These are phyloP conservation scores for Alternaria gaisen DNA, from an alignment of 2,329 filamentous ascomycete species.

Conservation along the genomic window DNA sequence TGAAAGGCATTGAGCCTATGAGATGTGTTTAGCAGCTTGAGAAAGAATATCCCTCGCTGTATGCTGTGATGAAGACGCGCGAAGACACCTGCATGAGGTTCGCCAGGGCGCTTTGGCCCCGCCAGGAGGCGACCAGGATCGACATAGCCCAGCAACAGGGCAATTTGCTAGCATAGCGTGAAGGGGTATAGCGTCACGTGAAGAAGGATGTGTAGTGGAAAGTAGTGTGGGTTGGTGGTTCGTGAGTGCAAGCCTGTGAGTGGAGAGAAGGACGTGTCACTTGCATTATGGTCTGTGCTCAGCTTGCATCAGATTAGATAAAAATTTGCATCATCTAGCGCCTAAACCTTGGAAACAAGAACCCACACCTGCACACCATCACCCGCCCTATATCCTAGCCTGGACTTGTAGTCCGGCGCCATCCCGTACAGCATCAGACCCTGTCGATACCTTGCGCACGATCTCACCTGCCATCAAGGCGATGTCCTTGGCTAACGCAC, in stretches of 20 bases:
- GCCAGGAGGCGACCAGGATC: constrained; percentile 36
- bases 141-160: constrained; percentile 29
- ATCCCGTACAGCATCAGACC: constrained; percentile 22
- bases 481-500: constrained; percentile 48
- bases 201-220: constrained; percentile 22
- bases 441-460: constrained; percentile 34
- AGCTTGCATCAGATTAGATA: constrained; percentile 42
- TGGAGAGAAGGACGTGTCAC: constrained; percentile 13
- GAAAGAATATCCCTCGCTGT: constrained; percentile 23
- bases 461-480: constrained; percentile 46
- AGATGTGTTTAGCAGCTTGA: constrained; percentile 18
- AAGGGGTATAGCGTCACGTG: constrained; percentile 29
- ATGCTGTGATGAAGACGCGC: constrained; percentile 31
- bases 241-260: constrained; percentile 16
- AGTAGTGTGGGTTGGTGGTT: constrained; percentile 16
- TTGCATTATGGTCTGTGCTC: constrained; percentile 18
- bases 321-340: constrained; percentile 34
- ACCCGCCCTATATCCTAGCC: constrained; percentile 40
- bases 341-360: constrained; percentile 5
- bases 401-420: constrained; percentile 33
- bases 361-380: constrained; percentile 11
- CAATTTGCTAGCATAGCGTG: constrained; percentile 18
- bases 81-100: constrained; percentile 25
- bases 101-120: constrained; percentile 30
- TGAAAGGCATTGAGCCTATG: constrained; percentile 38